phyloP scores from a whole-genome alignment of 2,329 filamentous ascomycete species.

The Beauveria sp. region DNA sequence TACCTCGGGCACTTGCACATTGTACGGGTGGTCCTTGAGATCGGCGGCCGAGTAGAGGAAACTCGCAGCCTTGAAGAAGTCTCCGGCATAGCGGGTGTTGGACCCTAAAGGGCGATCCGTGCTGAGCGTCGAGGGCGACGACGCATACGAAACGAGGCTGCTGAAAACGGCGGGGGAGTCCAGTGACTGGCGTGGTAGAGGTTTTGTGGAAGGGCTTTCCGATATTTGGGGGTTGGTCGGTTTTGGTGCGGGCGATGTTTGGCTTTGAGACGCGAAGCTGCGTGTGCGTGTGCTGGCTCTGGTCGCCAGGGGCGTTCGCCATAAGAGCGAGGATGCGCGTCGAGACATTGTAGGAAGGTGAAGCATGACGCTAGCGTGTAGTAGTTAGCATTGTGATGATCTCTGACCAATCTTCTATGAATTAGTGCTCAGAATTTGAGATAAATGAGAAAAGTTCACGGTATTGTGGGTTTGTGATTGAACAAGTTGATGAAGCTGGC shows the following conservation, averaged over 20 bases:
- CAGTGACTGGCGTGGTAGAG: not conserved
- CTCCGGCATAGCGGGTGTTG: conserved; percentile 16
- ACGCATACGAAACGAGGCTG: conserved; percentile 6
- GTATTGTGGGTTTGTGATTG: not conserved
- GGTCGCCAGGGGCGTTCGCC: not conserved
- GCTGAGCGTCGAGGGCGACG: conserved; percentile 3
- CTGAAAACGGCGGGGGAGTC: conserved; percentile 1
- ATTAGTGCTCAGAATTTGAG: too few species aligned
- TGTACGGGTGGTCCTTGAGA: conserved; percentile 42
- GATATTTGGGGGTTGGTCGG: not conserved
- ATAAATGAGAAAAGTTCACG: not conserved
- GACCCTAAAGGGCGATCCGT: not conserved
- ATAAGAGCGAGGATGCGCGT: not conserved
- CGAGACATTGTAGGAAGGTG: not conserved
- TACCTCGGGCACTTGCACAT: conserved; percentile 51
- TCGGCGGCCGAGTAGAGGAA: conserved; percentile 45
- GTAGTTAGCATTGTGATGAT: not conserved
- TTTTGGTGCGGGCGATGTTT: not conserved
- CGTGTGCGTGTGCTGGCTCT: not conserved
- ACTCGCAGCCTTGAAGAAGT: conserved; percentile 25
- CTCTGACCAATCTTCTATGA: not conserved
- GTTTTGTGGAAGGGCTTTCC: not conserved
- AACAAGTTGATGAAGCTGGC: not conserved
- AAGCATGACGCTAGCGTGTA: not conserved
- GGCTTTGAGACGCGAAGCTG: too few species aligned